Evolutionary conservation across 495 filamentous ascomycete species (phyloP), one percentile per base, ranked within the genome.

Genomic region (Penicillium waksmanii): DNA sequence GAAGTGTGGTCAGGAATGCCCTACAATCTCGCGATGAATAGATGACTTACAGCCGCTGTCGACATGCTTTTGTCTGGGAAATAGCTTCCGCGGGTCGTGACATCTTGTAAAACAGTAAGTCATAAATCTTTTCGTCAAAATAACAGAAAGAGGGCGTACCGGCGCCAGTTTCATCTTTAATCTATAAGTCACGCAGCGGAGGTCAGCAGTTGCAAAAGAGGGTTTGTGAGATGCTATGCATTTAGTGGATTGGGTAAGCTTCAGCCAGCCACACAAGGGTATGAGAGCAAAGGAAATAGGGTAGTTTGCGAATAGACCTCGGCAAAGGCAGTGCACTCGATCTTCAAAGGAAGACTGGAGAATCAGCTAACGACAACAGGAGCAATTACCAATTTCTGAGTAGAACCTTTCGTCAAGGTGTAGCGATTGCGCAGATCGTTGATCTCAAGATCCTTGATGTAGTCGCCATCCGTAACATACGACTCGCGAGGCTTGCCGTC

Each of bases 121-220:
- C 56, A 87, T 89, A 79, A 89, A 85, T 80, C 79, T 78, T 69
- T 71, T 77, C 82, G 74, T 72, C 74, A 82, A 66, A 44, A 70
- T 43, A 67, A 69, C 54, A 69, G 75, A 73, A 76, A 82, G 75
- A 73, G 80, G 83, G 88, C 95, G 87, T 98, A 98, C 95, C 95
- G 82, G 95, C 94, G 87, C 95, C 95, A 89, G 95, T 97, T 71
- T 97, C 90, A 81, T 98, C 93, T 90, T 97, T 96, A 66, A 98
- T 98, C 95, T 98, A 97, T 73, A 91, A 90, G 72, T 86, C 90
- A 95, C 85, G 89, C 84, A 89, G 78, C 76, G 74, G 84, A 88
- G 86, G 95, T 98, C 88, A 98, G 95, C 93, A 96, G 88, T 89
- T 92, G 92, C 87, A 90, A 93, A 86, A 84, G 87, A 91, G 88